Percentiles rank a stretch among this genome's conserved stretches.
These are phyloP conservation scores for Aspergillus sp. DNA, from an alignment of 2,329 filamentous ascomycete species.

Conservation along the genomic window DNA sequence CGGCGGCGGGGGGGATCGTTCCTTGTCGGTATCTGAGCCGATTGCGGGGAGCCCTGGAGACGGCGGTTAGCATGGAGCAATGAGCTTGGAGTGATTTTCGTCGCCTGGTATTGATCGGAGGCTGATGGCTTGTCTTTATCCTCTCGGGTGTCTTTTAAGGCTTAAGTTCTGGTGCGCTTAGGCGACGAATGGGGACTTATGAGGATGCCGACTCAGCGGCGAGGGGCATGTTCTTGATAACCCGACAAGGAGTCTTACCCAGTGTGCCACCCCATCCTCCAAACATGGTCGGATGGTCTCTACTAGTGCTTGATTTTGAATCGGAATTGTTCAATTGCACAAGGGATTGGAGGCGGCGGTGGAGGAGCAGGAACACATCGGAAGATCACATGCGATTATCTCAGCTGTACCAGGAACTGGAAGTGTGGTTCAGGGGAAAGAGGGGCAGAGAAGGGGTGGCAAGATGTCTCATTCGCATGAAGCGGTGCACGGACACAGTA, in stretches of 20 bases:
- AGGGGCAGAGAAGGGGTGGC: background rate
- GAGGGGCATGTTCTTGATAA: background rate
- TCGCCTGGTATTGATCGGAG: background rate
- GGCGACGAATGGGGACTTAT: background rate
- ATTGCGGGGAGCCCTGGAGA: slow-evolving; percentile 31
- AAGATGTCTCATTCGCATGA: background rate
- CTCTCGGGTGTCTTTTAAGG: background rate
- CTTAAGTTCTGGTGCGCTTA: background rate
- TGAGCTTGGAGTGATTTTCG: background rate
- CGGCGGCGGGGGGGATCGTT: slow-evolving; percentile 49
- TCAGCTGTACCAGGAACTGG: background rate
- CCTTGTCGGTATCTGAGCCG: slow-evolving; percentile 37
- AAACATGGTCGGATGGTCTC: slow-evolving; percentile 28
- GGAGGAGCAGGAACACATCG: background rate
- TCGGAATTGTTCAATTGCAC: background rate
- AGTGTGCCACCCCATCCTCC: slow-evolving; percentile 34
- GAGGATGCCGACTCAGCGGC: background rate
- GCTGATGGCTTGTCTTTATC: background rate
- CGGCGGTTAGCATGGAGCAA: slow-evolving; percentile 16
- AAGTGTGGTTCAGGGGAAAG: slow-evolving; percentile 7
- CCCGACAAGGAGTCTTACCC: slow-evolving; percentile 24
- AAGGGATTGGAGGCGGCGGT: background rate
- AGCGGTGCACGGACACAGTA: background rate
- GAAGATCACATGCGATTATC: background rate
- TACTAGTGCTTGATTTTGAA: background rate